phyloP scores from a whole-genome alignment of 257 asterid species.

The Nicotiana tomentosiformis region DNA sequence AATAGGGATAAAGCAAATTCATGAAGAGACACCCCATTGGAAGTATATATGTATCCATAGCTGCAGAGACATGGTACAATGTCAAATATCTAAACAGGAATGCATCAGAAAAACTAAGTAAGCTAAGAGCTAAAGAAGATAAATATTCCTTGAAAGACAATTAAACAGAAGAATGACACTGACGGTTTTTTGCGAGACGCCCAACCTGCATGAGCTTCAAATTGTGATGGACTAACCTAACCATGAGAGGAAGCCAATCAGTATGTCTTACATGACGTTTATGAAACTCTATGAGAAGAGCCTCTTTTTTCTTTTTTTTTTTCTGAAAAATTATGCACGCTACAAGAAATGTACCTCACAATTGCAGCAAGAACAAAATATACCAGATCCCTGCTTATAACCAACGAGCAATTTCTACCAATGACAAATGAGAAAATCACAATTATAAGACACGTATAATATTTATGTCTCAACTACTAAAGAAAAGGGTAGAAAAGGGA shows the following conservation, averaged over 20 bases:
- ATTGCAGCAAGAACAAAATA: conserved; percentile 85
- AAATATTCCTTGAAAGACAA: background rate
- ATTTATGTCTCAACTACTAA: background rate
- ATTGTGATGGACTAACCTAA: conserved; percentile 94
- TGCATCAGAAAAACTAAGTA: background rate
- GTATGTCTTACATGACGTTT: background rate
- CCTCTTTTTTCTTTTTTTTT: background rate
- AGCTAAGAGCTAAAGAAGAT: conserved; percentile 15
- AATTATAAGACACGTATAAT: background rate
- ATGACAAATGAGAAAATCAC: conserved; percentile 19
- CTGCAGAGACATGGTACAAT: background rate
- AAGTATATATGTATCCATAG: conserved; percentile 51
- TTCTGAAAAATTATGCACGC: conserved; percentile 8
- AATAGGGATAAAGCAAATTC: conserved; percentile 75
- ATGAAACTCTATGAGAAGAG: conserved; percentile 3
- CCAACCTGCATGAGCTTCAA: conserved; percentile 99
- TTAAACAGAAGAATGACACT: conserved; percentile 27
- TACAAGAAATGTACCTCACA: conserved; percentile 50
- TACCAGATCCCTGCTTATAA: conserved; percentile 78
- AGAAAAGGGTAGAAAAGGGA: background rate
- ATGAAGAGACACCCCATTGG: conserved; percentile 95
- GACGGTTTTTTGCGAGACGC: conserved; percentile 95
- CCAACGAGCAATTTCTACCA: conserved; percentile 82
- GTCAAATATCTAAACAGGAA: background rate
- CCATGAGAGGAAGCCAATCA: conserved; percentile 22